Conservation (phyloP, 2,329 filamentous ascomycete species). For the Delphinella strobiligena region DNA sequence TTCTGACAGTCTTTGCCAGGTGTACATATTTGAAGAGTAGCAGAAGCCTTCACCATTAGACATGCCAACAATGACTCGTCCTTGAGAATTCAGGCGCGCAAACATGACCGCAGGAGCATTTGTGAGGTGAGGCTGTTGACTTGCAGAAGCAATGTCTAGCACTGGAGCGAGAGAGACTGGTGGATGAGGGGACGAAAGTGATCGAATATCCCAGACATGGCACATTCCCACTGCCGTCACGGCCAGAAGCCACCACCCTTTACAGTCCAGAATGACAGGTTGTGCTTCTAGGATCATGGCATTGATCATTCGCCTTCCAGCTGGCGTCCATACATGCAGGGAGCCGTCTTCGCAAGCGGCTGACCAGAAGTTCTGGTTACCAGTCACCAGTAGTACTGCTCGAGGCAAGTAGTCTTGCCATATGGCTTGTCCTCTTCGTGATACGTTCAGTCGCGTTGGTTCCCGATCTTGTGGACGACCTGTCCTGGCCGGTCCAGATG, state of each 20-base stretch:
- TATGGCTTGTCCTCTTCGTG: conserved; percentile 64
- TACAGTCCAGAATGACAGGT: conserved; percentile 83
- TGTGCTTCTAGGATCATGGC: conserved; percentile 82
- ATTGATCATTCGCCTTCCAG: conserved; percentile 74
- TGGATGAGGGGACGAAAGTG: conserved; percentile 72
- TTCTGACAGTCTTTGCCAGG: conserved; percentile 93
- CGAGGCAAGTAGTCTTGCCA: conserved; percentile 93
- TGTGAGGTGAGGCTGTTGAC: conserved; percentile 66
- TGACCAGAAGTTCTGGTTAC: conserved; percentile 83
- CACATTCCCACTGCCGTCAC: conserved; percentile 81
- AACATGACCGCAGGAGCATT: conserved; percentile 77
- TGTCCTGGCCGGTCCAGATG: conserved; percentile 47
- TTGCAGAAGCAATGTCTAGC: conserved; percentile 72
- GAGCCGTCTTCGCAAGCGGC: conserved; percentile 88
- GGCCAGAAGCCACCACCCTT: conserved; percentile 79
- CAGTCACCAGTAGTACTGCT: conserved; percentile 79
- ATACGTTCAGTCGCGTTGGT: conserved; percentile 71
- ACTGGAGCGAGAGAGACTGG: conserved; percentile 82
- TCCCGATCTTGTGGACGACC: conserved; percentile 56
- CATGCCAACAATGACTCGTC: conserved; percentile 76
- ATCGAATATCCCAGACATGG: conserved; percentile 87
- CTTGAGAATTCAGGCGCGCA: conserved; percentile 78
- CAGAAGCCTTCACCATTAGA: conserved; percentile 91
- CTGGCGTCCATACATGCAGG: conserved; percentile 82
- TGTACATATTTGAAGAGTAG: conserved; percentile 74